Base-by-base conservation (phyloP, 1,139 yeast species). In the Blastobotrys niveus region DNA sequence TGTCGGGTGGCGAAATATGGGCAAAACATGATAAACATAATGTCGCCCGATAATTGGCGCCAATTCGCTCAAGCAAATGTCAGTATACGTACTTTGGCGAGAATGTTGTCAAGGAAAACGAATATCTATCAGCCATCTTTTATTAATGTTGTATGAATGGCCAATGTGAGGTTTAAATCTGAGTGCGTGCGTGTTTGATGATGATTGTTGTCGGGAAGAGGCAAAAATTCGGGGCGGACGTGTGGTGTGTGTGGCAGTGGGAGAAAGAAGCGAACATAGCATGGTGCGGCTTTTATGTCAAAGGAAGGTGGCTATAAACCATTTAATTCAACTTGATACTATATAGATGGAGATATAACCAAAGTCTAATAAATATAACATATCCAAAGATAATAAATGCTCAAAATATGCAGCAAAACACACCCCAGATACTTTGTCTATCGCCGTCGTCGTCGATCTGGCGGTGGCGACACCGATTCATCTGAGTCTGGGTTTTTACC, bases 61-160 rank as follows among this genome's bases (percentile, higher is more conserved):
- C 27, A 12, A 24, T 24, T 24, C 27, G 27, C 10, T 8, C 8
- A 24, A 8, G 27, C 8, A n/a, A n/a, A n/a, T n/a, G n/a, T n/a
- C n/a, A 8, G n/a, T 6, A 19, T 29, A 77, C 87, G 53, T 77
- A 82, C 89, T 85, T 84, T 62, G 97, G 97, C 45, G 96, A 88
- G 66, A 89, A 89, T 27, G 97, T 89, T 38, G 97, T 89, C 54
- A 91, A 77, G 21, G 98, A 93, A 65, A 93, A 93, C 14, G 98
- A 89, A 70, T 93, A 91, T 75, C 97, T 80, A 67, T 91, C 97
- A 53, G 98, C 96, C 96, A 91, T 89, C 50, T 50, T 66, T 34
- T 34, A 18, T 34, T 19, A 24, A n/a, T 21, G 25, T 9, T 20
- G 21, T 33, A 14, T 43, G n/a, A n/a, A n/a, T n/a, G n/a, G n/a